These are phyloP conservation scores for Coemansia sp. DNA, from an alignment of 192 early-diverging fungal species.

Conservation along the genomic window DNA sequence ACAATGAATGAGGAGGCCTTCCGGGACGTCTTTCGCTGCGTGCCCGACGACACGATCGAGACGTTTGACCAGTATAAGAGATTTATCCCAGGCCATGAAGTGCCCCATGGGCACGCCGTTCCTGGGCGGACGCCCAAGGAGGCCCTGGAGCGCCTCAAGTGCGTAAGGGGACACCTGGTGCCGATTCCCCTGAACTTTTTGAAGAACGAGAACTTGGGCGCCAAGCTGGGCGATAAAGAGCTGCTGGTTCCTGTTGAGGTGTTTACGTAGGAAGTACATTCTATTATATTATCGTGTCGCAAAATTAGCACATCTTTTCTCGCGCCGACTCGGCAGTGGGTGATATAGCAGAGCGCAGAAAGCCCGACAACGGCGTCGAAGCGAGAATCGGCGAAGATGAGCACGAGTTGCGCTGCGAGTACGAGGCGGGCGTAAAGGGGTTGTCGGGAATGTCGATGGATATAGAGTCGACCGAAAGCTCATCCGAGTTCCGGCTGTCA, in stretches of 20 bases:
- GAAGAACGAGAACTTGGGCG: constrained; percentile 49
- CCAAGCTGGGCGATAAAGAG: constrained; percentile 50
- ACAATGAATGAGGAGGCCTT: constrained; percentile 65
- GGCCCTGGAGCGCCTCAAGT: constrained; percentile 32
- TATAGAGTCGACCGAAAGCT: constrained; percentile 32
- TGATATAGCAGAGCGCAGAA: constrained; percentile 2
- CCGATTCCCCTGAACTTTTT: constrained; percentile 53
- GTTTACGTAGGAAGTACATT: constrained; percentile 50
- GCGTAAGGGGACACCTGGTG: constrained; percentile 49
- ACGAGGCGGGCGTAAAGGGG: constrained; percentile 28
- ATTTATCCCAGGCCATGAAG: constrained; percentile 47
- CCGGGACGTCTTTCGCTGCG: constrained; percentile 78
- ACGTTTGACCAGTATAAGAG: constrained; percentile 58
- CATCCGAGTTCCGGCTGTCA: constrained; percentile 35
- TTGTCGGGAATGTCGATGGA: constrained; percentile 42
- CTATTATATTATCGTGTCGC: no score
- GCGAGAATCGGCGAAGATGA: constrained; percentile 29
- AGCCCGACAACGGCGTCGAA: constrained; percentile 14
- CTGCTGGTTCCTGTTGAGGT: constrained; percentile 50
- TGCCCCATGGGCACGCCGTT: constrained; percentile 45
- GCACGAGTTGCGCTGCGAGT: constrained; percentile 34
- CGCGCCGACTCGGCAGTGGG: constrained; percentile 9
- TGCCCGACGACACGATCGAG: constrained; percentile 77
- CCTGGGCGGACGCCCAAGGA: constrained; percentile 14
- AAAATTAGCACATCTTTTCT: constrained; percentile 22